These are phyloP conservation scores for Pseudocercospora crystallina DNA, from an alignment of 2,329 filamentous ascomycete genomes.

Conservation along the genomic window DNA sequence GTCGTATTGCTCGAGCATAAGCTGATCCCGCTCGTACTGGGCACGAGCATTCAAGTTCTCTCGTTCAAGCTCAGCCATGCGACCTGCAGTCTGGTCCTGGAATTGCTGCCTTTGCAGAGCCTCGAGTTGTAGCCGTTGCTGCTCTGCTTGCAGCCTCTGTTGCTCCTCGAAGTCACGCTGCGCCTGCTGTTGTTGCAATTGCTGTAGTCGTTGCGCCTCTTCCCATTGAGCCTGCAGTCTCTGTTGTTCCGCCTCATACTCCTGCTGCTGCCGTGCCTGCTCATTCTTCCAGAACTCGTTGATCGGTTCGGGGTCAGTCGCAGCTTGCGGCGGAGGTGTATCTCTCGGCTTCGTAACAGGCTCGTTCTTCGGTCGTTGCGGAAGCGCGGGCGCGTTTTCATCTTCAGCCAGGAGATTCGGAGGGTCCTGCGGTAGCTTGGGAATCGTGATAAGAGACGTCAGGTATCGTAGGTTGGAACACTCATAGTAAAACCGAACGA, in stretches of 20 bases:
- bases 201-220: constrained; percentile 74
- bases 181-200: constrained; percentile 78
- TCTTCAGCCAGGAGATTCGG: constrained; percentile 86
- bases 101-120: constrained; percentile 85
- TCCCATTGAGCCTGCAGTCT: constrained; percentile 85
- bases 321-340: constrained; percentile 64
- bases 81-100: constrained; percentile 89
- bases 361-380: constrained; percentile 69
- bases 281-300: constrained; percentile 98
- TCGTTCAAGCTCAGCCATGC: constrained; percentile 90
- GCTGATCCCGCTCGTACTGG: constrained; percentile 94
- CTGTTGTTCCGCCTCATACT: constrained; percentile 92
- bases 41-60: constrained; percentile 92
- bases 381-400: constrained; percentile 73
- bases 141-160: constrained; percentile 80
- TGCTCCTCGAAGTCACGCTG: constrained; percentile 97
- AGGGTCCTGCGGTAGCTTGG: constrained; percentile 90
- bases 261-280: constrained; percentile 83
- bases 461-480: constrained; percentile 97
- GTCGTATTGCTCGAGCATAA: constrained; percentile 96
- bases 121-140: constrained; percentile 87
- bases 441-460: constrained; percentile 92
- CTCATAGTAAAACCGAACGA: constrained; percentile 98
- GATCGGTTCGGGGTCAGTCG: constrained; percentile 88
- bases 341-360: constrained; percentile 66